Base-by-base conservation (phyloP, 192 early-diverging fungal genomes). In the Coemansia sp. region DNA sequence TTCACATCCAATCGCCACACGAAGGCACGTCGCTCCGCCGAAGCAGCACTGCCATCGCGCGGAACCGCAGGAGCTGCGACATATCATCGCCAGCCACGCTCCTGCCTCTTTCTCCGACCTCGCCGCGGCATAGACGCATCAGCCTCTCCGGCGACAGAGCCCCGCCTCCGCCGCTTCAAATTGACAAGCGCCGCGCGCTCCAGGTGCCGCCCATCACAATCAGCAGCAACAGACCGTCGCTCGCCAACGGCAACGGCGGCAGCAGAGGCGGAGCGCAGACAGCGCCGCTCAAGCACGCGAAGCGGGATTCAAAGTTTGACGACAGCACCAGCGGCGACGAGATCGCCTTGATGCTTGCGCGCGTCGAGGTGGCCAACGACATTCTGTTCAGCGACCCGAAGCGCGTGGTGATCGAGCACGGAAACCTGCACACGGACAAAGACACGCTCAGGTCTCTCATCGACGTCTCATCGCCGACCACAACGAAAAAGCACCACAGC, bases 281-380 rank as follows among this genome's bases (percentile, higher is more conserved):
- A 46, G 28, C 14, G 15, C 45, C 26, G 26, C 24, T 30, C 18
- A 15, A 9, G 45, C 27, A 19, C 18, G 19, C 13, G 30, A 49
- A 15, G 24, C 24, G 13, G 5, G 55, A 66, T 22, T 52, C 54
- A 4, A 41, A 37, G 15, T 5, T 35, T 18, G 52, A 52, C 34
- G 3, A n/a, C 45, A 46, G 23, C 29, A 1, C 4, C 25, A 4
- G 19, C 28, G 14, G 30, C 27, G 17, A 38, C 49, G 36, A 39
- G 14, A 15, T 43, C 15, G 59, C 50, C 15, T 44, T 67, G 46
- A 67, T 63, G 64, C 55, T 66, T 25, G 64, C 64, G 25, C 59
- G 64, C 8, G 71, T 55, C 6, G 59, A 66, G 11, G 71, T 67
- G 8, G 69, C 69, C 26, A 72, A 74, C 55, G 64, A 63, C 37